These are phyloP conservation scores for Corylus heterophylla DNA, from an alignment of 306 rosid genomes.

Conservation along the genomic window DNA sequence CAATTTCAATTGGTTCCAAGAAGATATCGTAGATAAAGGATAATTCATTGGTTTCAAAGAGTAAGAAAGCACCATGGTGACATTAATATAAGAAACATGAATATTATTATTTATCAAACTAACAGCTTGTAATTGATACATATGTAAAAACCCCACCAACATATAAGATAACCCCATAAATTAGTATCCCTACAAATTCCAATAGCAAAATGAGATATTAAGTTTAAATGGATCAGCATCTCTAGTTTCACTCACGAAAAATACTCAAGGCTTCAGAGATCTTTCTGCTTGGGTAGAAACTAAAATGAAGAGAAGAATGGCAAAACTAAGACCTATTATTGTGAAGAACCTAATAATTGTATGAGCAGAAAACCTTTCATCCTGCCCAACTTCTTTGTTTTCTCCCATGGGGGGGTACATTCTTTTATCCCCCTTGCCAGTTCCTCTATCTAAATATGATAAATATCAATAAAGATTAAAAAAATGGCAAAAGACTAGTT, in stretches of 20 bases:
- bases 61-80: neutral
- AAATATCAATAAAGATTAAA: constrained; percentile 41
- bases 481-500: constrained; percentile 36
- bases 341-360: constrained; percentile 21
- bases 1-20: neutral
- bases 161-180: neutral
- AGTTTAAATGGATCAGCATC: constrained; percentile 10
- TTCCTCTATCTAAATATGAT: constrained; percentile 37
- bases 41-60: neutral
- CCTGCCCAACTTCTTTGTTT: constrained; percentile 32
- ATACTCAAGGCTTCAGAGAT: neutral
- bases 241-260: constrained; percentile 17
- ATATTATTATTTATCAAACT: neutral
- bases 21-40: neutral
- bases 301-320: constrained; percentile 15
- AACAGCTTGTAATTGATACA: neutral
- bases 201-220: neutral
- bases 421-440: constrained; percentile 23
- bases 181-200: neutral
- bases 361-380: constrained; percentile 45
- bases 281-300: constrained; percentile 14
- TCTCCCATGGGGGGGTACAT: constrained; percentile 17
- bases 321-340: constrained; percentile 26
- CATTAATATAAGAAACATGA: neutral
- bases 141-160: neutral